These are phyloP conservation scores for Penicillium subrubescens DNA, from an alignment of 495 filamentous ascomycete species.

Conservation along the genomic window DNA sequence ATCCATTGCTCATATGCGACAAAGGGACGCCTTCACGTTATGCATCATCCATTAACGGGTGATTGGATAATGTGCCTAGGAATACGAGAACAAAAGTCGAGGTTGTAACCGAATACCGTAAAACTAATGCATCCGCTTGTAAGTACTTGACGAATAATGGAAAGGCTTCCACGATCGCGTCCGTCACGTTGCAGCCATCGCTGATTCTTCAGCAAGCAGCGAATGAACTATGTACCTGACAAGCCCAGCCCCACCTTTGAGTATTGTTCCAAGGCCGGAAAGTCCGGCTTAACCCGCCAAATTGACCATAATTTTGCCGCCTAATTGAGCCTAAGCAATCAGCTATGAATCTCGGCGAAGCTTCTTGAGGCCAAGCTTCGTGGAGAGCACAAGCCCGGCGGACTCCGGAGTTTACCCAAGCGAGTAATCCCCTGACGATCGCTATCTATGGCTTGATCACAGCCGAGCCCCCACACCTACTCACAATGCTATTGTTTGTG, in stretches of 20 bases:
- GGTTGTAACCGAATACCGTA: neutral
- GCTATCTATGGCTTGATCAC: neutral
- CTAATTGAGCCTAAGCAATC: conserved; percentile 1
- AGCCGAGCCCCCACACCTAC: neutral
- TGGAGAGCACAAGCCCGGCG: conserved; percentile 11
- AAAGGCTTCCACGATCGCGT: neutral
- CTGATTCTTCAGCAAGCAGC: neutral
- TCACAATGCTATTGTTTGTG: neutral
- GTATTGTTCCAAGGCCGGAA: neutral
- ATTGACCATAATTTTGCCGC: neutral
- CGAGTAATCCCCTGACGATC: conserved; percentile 15
- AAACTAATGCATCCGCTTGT: neutral
- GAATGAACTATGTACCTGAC: neutral
- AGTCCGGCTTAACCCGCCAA: neutral
- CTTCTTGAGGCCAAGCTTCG: conserved; percentile 21
- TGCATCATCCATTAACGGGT: neutral
- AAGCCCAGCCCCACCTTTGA: neutral
- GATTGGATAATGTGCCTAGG: too few relatives aligned
- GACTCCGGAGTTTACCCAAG: conserved; percentile 18
- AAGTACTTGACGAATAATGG: neutral
- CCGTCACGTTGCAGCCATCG: neutral
- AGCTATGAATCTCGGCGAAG: conserved; percentile 13
- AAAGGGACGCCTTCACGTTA: neutral
- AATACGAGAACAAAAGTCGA: neutral
- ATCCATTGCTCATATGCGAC: neutral